Conservation (phyloP, 306 rosid genomes). For the Cicer pinnatifidum region DNA sequence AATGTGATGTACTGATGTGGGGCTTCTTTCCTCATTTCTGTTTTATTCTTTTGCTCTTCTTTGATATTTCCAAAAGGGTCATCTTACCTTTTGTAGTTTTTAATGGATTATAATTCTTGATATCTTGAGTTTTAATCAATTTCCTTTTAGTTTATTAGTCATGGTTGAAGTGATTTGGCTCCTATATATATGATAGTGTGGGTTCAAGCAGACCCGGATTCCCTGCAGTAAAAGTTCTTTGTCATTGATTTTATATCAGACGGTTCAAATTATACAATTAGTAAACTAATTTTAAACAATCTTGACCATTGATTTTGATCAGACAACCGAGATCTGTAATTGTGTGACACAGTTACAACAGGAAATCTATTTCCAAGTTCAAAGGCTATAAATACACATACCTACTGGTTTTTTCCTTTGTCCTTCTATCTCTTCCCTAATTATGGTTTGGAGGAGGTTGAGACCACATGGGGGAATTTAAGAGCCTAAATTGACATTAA, state of each 20-base stretch:
- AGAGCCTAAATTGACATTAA: slow-evolving; percentile 41
- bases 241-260: no score
- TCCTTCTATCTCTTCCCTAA: slow-evolving; percentile 44
- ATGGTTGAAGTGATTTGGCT: slow-evolving; percentile 50
- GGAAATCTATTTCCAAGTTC: slow-evolving; percentile 13
- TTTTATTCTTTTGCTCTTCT: neutral
- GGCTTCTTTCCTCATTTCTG: slow-evolving; percentile 32
- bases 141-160: slow-evolving; percentile 51
- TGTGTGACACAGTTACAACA: no score
- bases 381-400: slow-evolving; percentile 42
- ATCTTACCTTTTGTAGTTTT: slow-evolving; percentile 47
- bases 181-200: slow-evolving; percentile 41
- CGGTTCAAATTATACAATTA: no score
- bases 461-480: slow-evolving; percentile 33
- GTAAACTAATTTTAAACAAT: no score
- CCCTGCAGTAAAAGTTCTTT: no score
- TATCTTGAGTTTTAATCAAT: slow-evolving; percentile 50
- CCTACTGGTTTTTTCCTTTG: slow-evolving; percentile 37
- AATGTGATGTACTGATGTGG: slow-evolving; percentile 41
- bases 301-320: no score
- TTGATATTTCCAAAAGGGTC: slow-evolving; percentile 37
- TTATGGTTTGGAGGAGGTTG: slow-evolving; percentile 37
- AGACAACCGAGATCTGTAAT: no score
- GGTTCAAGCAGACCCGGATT: neutral
- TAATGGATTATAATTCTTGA: slow-evolving; percentile 40